phyloP scores from a whole-genome alignment of 1,139 yeast species.

The Meyerozyma athensensis region DNA sequence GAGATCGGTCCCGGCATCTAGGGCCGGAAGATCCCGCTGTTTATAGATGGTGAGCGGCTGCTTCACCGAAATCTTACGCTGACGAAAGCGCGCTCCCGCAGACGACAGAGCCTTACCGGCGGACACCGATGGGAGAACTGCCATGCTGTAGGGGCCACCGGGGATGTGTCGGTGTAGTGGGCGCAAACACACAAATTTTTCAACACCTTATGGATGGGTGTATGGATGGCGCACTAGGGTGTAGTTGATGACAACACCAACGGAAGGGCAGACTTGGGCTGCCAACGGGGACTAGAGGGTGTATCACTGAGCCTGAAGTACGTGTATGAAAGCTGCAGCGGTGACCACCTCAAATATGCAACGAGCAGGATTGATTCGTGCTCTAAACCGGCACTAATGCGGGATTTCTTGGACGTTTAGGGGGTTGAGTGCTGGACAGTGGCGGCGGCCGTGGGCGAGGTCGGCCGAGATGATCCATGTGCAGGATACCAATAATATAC shows the following conservation, averaged over 20 bases:
- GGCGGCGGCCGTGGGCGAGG: slow-evolving; percentile 1
- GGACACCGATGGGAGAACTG: slow-evolving; percentile 2
- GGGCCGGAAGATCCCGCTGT: slow-evolving; percentile 75
- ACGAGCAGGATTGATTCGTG: slow-evolving; percentile 1
- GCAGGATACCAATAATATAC: background rate
- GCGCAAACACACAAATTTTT: background rate
- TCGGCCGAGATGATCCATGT: background rate
- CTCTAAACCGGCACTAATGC: background rate
- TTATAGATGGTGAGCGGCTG: slow-evolving; percentile 78
- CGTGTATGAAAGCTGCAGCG: background rate
- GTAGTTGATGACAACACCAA: slow-evolving; percentile 1
- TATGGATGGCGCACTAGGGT: background rate
- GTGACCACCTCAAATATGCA: slow-evolving; percentile 1
- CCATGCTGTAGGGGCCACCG: background rate
- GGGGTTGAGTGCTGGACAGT: slow-evolving; percentile 1
- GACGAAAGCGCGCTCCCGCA: slow-evolving; percentile 71
- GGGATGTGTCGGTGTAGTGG: background rate
- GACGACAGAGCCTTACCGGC: slow-evolving; percentile 4
- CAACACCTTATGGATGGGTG: slow-evolving; percentile 2
- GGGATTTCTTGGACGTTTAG: background rate
- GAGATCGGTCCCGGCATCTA: slow-evolving; percentile 47
- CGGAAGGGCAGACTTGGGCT: background rate
- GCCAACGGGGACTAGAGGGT: background rate
- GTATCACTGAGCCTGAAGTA: slow-evolving; percentile 1
- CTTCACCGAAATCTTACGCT: slow-evolving; percentile 85